Percentiles rank a stretch among this genome's conserved stretches.
These are phyloP conservation scores for Globisporangium orthogonon DNA, from an alignment of 352 stramenopile species.

Conservation along the genomic window DNA sequence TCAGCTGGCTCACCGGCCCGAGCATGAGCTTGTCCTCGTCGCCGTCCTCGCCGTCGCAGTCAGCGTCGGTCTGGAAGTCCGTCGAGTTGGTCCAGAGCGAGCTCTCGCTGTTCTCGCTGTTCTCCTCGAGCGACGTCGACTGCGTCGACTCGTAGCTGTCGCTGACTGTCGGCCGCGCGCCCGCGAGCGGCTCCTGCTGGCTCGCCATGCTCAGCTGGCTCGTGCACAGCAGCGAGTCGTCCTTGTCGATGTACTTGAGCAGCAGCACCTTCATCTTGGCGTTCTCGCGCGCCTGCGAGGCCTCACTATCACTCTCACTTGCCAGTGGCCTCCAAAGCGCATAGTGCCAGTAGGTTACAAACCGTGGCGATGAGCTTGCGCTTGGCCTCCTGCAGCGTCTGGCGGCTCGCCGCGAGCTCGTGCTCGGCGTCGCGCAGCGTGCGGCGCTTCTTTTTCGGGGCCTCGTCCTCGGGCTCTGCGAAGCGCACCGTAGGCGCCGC, in stretches of 20 bases:
- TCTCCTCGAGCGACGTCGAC: slow-evolving; percentile 46
- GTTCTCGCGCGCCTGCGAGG: slow-evolving; percentile 60
- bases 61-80: slow-evolving; percentile 35
- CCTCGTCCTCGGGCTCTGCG: slow-evolving; percentile 13
- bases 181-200: slow-evolving; percentile 14
- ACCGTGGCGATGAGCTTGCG: slow-evolving; percentile 66
- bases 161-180: slow-evolving; percentile 6
- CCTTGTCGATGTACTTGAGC: slow-evolving; percentile 85
- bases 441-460: slow-evolving; percentile 55
- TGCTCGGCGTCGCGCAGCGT: slow-evolving; percentile 64
- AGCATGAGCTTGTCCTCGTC: slow-evolving; percentile 23
- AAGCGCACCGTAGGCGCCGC: not conserved
- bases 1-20: slow-evolving; percentile 62
- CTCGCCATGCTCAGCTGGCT: slow-evolving; percentile 60
- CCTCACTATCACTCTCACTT: not conserved
- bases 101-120: slow-evolving; percentile 39
- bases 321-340: too few species aligned
- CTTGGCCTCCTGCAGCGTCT: slow-evolving; percentile 45
- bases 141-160: slow-evolving; percentile 33
- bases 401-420: slow-evolving; percentile 42
- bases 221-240: slow-evolving; percentile 69
- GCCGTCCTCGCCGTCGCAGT: slow-evolving; percentile 16
- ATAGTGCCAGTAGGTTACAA: not conserved
- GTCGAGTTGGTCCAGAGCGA: slow-evolving; percentile 54
- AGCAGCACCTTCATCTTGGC: slow-evolving; percentile 84